Base-by-base conservation (phyloP, 2,329 filamentous ascomycete species). In the Paecilomyces fulvus region DNA sequence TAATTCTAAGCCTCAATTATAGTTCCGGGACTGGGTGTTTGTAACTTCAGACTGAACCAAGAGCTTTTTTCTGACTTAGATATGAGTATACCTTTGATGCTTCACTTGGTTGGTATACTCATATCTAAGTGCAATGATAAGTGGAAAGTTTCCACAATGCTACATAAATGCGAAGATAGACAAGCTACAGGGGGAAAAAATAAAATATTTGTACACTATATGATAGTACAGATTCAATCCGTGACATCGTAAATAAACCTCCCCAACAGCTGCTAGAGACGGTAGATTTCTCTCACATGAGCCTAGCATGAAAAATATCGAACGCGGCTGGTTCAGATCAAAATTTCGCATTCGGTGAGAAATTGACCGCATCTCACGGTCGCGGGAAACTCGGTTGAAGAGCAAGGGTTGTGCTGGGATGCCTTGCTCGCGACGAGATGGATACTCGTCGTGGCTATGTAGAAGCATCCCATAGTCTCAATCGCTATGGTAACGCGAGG, bases 381-480 rank as follows among this genome's bases (percentile, higher is more conserved):
- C 37, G 37, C 37, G 10, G 37, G 9, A 8, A 49, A 49, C 12
- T 28, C 3, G 3, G 9, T 49, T 2, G 12, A 8, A 21, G 20
- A 11, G 48, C 23, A 20, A 23, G 6, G 46, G 11, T 49, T 7
- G 11, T 4, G 20, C 48, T 12, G 20, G 12, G 6, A 20, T 28
- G 25, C 10, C 10, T 25, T 49, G 21, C 21, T n/a, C 11, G 33
- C 12, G 33, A 25, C 14, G 23, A 28, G 17, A 28, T 49, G 25
- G 21, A 11, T 12, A 25, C 21, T 43, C 48, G 48, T 10, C 48
- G 3, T 49, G 50, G 50, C 50, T 14, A 20, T 21, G 30, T 52
- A 14, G 12, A 52, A 17, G 28, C 43, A 55, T 51, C 53, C 51
- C 53, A 50, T 37, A 30, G 49, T 51, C 53, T 49, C 48, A 9